Base-by-base conservation (phyloP, 805 yeast genomes). In the Nakazawaea anatomiae region DNA sequence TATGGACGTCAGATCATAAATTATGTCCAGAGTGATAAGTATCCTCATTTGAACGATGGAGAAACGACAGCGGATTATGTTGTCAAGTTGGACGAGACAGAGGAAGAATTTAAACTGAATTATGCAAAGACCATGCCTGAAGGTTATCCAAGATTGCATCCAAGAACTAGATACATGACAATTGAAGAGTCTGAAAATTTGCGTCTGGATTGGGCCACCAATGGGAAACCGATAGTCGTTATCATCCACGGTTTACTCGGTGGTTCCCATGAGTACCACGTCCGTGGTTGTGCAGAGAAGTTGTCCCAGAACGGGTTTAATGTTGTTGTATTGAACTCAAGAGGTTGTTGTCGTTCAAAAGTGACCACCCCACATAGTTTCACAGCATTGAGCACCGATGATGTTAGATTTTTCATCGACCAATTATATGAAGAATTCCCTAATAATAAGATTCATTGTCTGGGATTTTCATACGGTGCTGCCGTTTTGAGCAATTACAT, bases 311-410 rank as follows among this genome's bases (percentile, higher is more conserved):
- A 50, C 59, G 70, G 55, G 73, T 82, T 61, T 80, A 84, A 65
- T 25, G 61, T 82, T 45, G 85, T 83, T 18, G 79, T 77, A 3
- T 60, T 87, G 46, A 85, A 85, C 61, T 74, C 87, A 14, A 72
- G 95, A 60, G 95, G 95, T 4, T 86, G 92, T 66, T 85, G 89
- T 32, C 75, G 88, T 60, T 84, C 89, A 25, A 83, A 83, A 54
- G 72, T 87, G 51, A 77, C 89, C 1, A 79, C 88, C 5, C 88
- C 88, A 5, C 77, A 79, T 56, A 62, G 86, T 27, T 85, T 82
- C 64, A 74, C 82, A 48, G 95, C 85, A 0, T 69, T 83, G 45
- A 80, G 85, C 67, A 86, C 91, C 6, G 80, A 76, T 54, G 95
- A 87, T 61, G 63, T 87, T 49, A 72, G 88, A 54, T 80, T 78